phyloP scores from a whole-genome alignment of 2,329 filamentous ascomycete genomes.

The Teratosphaeria epicoccoides region DNA sequence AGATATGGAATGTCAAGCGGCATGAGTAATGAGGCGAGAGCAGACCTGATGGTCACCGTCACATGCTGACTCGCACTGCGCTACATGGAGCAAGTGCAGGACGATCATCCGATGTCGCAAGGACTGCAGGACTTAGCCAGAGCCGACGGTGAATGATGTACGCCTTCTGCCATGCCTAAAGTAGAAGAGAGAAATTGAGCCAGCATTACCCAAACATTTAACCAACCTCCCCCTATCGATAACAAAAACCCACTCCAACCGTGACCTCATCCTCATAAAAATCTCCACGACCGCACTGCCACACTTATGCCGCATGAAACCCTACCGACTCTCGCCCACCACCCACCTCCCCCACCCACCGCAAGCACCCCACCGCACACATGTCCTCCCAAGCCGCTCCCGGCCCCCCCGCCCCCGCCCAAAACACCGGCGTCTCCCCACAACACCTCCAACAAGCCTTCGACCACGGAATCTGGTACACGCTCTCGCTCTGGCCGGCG shows the following conservation, averaged over 20 bases:
- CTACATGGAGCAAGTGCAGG: not conserved
- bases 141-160: too few species aligned
- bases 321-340: not conserved
- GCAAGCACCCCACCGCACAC: not conserved
- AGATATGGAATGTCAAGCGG: not conserved
- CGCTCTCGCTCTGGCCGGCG: constrained; percentile 78
- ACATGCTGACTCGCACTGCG: not conserved
- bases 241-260: not conserved
- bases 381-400: constrained; percentile 5
- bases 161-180: too few species aligned
- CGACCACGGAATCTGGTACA: constrained; percentile 77
- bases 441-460: constrained; percentile 34
- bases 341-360: not conserved
- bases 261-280: not conserved
- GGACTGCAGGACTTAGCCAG: not conserved
- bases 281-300: not conserved
- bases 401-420: constrained; percentile 2
- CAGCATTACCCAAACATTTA: too few species aligned
- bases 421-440: constrained; percentile 11
- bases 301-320: not conserved
- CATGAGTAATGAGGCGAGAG: not conserved
- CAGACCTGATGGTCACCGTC: not conserved
- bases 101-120: not conserved
- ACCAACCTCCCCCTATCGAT: too few species aligned
- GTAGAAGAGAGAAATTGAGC: too few species aligned